Conservation (phyloP, 768 basidiomycete species). For the Boletus subparvulus region DNA sequence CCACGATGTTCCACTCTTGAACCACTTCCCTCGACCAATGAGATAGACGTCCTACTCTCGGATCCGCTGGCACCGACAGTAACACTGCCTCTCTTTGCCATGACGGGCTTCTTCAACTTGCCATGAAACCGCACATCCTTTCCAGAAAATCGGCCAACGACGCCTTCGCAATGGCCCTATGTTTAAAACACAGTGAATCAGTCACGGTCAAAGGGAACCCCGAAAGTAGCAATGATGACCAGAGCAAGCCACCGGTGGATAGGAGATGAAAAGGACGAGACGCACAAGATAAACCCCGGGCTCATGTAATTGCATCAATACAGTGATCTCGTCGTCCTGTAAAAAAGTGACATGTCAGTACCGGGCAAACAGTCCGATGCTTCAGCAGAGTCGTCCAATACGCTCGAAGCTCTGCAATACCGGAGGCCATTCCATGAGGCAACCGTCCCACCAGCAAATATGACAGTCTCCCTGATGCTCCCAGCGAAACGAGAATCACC, state of each 20-base stretch:
- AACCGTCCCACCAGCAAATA: too few species aligned
- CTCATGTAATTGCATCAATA: conserved; percentile 67
- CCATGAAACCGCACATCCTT: conserved; percentile 65
- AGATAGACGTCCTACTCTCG: conserved; percentile 19
- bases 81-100: conserved; percentile 57
- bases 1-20: background rate
- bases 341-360: conserved; percentile 11
- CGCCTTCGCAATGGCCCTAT: conserved; percentile 85
- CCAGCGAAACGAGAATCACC: background rate
- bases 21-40: conserved; percentile 13
- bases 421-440: too few species aligned
- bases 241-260: too few species aligned
- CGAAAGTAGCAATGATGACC: background rate
- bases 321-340: conserved; percentile 77
- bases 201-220: background rate
- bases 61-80: background rate
- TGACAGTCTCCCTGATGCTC: background rate
- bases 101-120: conserved; percentile 77
- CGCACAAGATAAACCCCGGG: conserved; percentile 63
- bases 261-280: conserved; percentile 7
- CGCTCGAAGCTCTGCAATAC: too few species aligned
- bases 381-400: too few species aligned
- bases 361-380: background rate
- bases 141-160: conserved; percentile 73
- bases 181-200: background rate